A percentile compares a stretch with the other conserved stretches of the same genome.
These are phyloP conservation scores for Colletotrichum eremochloae DNA, from an alignment of 2,329 filamentous ascomycete genomes.

Conservation along the genomic window DNA sequence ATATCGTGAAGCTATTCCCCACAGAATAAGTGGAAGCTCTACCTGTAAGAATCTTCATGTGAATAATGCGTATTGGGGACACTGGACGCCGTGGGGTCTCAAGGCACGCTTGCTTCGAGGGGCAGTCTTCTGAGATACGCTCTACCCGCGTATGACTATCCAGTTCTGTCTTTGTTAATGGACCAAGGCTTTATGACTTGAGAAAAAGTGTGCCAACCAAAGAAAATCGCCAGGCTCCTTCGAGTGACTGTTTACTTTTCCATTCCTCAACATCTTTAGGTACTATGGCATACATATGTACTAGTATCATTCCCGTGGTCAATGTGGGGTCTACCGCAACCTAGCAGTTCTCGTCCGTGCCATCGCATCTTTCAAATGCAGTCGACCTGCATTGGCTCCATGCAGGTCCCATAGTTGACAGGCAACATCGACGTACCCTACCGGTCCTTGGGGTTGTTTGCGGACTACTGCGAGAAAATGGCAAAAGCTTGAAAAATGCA, in stretches of 20 bases:
- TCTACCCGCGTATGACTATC: neutral
- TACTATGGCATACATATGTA: neutral
- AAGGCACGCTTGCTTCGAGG: too few species aligned
- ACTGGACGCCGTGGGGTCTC: neutral
- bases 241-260: neutral
- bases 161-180: too few species aligned
- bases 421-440: slow-evolving; percentile 13
- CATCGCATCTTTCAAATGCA: slow-evolving; percentile 16
- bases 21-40: neutral
- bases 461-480: neutral
- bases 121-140: neutral
- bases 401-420: slow-evolving; percentile 31
- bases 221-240: neutral
- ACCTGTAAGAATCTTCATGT: neutral
- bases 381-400: slow-evolving; percentile 34
- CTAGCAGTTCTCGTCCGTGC: slow-evolving; percentile 18
- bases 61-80: slow-evolving; percentile 6
- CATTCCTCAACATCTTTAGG: slow-evolving; percentile 3
- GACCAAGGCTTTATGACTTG: too few species aligned
- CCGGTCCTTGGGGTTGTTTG: neutral
- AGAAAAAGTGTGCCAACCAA: neutral
- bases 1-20: slow-evolving; percentile 1
- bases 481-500: neutral
- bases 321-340: slow-evolving; percentile 22
- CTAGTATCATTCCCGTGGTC: neutral